Evolutionary conservation across 495 filamentous ascomycete genomes (phyloP), one percentile per base, ranked within the genome.

Genomic region (Platismatia glauca): DNA sequence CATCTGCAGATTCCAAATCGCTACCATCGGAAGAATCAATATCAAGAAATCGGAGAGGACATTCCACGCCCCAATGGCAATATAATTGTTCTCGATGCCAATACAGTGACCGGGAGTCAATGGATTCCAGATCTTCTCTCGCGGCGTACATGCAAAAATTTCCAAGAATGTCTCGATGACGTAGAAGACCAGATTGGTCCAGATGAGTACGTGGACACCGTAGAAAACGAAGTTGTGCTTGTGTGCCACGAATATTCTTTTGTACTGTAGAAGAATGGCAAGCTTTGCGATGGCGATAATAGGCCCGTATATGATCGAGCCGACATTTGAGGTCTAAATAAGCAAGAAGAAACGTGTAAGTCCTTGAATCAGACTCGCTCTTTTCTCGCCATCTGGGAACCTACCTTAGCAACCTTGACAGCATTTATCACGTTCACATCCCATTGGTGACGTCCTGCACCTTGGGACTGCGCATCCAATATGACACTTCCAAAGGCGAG

Each of bases 61-160:
- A 20, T 61, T 61, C 18, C 34, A 38, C 3, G 15, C 59, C 31
- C 31, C 48, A 35, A 24, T 37, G 8, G 48, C 59, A 41, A 61
- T 55, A 16, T 61, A 61, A 8, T 52, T 44, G 43, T 34, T 52
- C 43, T 53, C 48, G 5, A 61, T 31, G 27, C 38, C 33, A 13
- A 61, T n/a, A 29, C 59, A 61, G 24, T 61, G 38, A 31, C 59
- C 59, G 7, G 29, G 46, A 31, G 6, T 15, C 22, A 35, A 7
- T n/a, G 59, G 33, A 22, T 61, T 52, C 59, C 59, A 61, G 31
- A 61, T 61, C 59, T 55, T 55, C 27, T 34, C 31, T 7, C 59
- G 29, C 2, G 59, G 59, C 12, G 59, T 55, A 46, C 59, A 61
- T 11, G 38, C 46, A 33, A 61, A 61, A n/a, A 55, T 55, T 20